A percentile compares a stretch with the other conserved stretches of the same genome.
These are phyloP conservation scores for Termitomyces bulborhizus DNA, from an alignment of 768 basidiomycete species.

Conservation along the genomic window DNA sequence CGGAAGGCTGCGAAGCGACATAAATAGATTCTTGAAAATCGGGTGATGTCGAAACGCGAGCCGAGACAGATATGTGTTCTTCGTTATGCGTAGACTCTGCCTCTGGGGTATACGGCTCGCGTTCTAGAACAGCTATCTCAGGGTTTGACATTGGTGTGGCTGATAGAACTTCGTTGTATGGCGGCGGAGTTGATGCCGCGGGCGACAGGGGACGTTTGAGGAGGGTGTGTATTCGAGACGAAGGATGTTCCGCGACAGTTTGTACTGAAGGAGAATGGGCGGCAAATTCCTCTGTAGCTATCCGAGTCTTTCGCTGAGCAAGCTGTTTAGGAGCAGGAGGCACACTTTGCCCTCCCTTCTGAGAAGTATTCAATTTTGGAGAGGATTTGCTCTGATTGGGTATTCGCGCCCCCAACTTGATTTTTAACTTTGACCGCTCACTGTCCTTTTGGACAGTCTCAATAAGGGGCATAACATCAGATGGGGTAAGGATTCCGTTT, in stretches of 20 bases:
- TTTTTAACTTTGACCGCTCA: slow-evolving; percentile 28
- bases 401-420: slow-evolving; percentile 22
- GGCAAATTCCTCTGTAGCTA: not conserved
- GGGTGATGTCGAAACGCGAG: slow-evolving; percentile 2
- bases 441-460: slow-evolving; percentile 23
- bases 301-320: not conserved
- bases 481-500: slow-evolving; percentile 20
- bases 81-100: not conserved
- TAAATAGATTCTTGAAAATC: slow-evolving; percentile 1
- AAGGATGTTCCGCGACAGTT: not conserved
- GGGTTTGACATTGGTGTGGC: slow-evolving; percentile 23
- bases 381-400: slow-evolving; percentile 16
- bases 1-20: not conserved
- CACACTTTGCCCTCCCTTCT: slow-evolving; percentile 17
- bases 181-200: not conserved
- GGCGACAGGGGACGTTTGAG: not conserved
- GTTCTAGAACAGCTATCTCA: slow-evolving; percentile 17
- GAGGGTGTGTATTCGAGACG: not conserved
- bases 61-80: not conserved
- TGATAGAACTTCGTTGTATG: not conserved
- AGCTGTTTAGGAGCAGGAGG: slow-evolving; percentile 15
- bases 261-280: not conserved
- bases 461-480: slow-evolving; percentile 20
- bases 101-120: slow-evolving; percentile 11
- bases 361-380: slow-evolving; percentile 16